Evolutionary conservation across 192 early-diverging fungal genomes (phyloP), one percentile per base, ranked within the genome.

Genomic region (Phlyctochytrium bullatum): DNA sequence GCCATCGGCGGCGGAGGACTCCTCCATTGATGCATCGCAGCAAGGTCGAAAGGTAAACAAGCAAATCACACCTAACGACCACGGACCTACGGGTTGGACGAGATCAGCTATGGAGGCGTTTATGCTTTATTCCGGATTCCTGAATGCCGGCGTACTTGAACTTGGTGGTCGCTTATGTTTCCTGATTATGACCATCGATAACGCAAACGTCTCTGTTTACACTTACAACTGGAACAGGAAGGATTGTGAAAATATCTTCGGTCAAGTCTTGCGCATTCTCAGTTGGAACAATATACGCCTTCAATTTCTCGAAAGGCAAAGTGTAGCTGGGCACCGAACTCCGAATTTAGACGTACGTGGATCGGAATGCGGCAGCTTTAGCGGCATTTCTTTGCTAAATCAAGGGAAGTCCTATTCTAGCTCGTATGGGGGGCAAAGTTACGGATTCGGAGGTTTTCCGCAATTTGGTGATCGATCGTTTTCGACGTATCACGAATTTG

Each of bases 281-380:
- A 80, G 71, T 35, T 85, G 78, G 78, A 77, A 76, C 50, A 80
- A 85, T 51, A 71, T 85, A 23, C 69, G 73, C 2, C 71, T 74
- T 32, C 83, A 84, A 66, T 84, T 75, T 66, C 36, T 66, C 23
- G 70, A 66, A 52, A 10, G 54, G 54, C 54, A 57, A 36, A 47
- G 16, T 52, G 28, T 27, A 4, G 34, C 23, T 27, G 17, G 6
- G 20, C 14, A 4, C 54, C 56, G n/a, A 12, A 58, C 23, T 10
- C 56, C 56, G 12, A 58, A 58, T 58, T 16, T 58, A 59, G 57
- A 59, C 24, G 0, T 23, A 17, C 17, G 23, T 27, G 24, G 0
- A 28, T 27, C 30, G 17, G 57, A 59, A 47, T 6, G 6, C 10
- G 40, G 40, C 10, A 47, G 40, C 40, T 47, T 14, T 47, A 47